Conservation (phyloP, 148 eudicot species). For the Mesembryanthemum crystallinum region DNA sequence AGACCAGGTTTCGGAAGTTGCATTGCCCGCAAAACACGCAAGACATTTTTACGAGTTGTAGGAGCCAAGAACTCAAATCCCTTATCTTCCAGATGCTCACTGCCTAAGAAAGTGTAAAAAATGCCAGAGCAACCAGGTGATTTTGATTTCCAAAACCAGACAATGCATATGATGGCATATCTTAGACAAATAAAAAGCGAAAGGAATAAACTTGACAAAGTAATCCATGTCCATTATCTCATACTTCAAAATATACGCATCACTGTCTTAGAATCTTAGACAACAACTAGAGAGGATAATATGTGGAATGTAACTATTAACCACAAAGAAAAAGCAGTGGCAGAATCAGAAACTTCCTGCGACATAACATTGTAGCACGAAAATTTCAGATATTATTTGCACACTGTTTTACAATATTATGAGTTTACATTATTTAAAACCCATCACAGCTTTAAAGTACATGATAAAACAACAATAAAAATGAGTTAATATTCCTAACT, state of each 20-base stretch:
- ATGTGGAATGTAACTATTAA: background rate
- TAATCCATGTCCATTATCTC: background rate
- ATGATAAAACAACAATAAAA: too few relatives aligned
- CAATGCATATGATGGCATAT: background rate
- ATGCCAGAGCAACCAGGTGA: background rate
- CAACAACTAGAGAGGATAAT: background rate
- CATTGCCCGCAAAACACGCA: conserved; percentile 90
- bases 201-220: background rate
- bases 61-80: conserved; percentile 93
- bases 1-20: conserved; percentile 90
- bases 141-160: background rate
- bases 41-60: conserved; percentile 79
- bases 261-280: background rate
- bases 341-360: too few relatives aligned
- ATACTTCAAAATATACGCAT: background rate
- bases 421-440: too few relatives aligned
- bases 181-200: background rate
- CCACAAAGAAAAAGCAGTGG: background rate
- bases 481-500: too few relatives aligned
- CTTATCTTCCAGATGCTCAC: conserved; percentile 36
- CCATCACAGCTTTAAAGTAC: too few relatives aligned
- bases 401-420: too few relatives aligned
- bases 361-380: too few relatives aligned
- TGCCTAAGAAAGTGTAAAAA: conserved; percentile 42
- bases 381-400: too few relatives aligned